A percentile compares a stretch with the other conserved stretches of the same genome.
phyloP scores from a whole-genome alignment of 2,329 filamentous ascomycete species.

The Verticillium isaacii region DNA sequence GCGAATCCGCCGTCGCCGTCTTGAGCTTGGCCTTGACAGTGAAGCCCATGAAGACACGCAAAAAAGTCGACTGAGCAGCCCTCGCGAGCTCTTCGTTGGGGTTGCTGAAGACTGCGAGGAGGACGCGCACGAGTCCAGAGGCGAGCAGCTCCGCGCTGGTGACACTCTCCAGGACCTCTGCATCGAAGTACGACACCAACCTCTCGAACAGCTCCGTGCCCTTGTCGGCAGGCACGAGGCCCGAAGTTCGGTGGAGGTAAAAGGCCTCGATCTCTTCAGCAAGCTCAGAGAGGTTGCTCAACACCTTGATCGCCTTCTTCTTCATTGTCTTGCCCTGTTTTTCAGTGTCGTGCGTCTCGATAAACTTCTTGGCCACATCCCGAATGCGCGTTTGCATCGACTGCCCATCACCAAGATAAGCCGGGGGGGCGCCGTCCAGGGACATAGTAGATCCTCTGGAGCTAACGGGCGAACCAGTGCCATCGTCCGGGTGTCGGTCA shows the following conservation, averaged over 20 bases:
- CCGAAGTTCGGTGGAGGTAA: constrained; percentile 55
- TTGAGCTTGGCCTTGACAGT: constrained; percentile 61
- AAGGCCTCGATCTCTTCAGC: constrained; percentile 67
- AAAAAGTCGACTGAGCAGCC: constrained; percentile 74
- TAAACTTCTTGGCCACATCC: constrained; percentile 73
- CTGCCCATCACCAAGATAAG: constrained; percentile 40
- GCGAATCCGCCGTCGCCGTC: constrained; percentile 61
- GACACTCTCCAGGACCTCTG: constrained; percentile 84
- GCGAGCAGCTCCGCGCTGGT: constrained; percentile 92
- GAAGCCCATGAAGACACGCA: constrained; percentile 87
- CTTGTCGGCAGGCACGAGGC: constrained; percentile 37
- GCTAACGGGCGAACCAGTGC: constrained; percentile 62
- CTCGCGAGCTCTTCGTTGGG: constrained; percentile 56
- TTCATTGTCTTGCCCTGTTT: constrained; percentile 68
- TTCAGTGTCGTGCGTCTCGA: constrained; percentile 77
- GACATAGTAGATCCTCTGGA: constrained; percentile 65
- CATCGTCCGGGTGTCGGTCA: constrained; percentile 46
- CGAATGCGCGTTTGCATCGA: constrained; percentile 71
- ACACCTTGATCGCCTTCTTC: constrained; percentile 71
- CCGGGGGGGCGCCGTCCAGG: constrained; percentile 48
- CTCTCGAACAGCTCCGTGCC: constrained; percentile 67
- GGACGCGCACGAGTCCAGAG: constrained; percentile 79
- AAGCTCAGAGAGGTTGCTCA: constrained; percentile 66
- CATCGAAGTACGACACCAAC: constrained; percentile 80
- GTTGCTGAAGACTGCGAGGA: constrained; percentile 78